Evolutionary conservation across 2,329 filamentous ascomycete genomes (phyloP), one percentile per base, ranked within the genome.

Genomic region (Ceratocystiopsis sp.): DNA sequence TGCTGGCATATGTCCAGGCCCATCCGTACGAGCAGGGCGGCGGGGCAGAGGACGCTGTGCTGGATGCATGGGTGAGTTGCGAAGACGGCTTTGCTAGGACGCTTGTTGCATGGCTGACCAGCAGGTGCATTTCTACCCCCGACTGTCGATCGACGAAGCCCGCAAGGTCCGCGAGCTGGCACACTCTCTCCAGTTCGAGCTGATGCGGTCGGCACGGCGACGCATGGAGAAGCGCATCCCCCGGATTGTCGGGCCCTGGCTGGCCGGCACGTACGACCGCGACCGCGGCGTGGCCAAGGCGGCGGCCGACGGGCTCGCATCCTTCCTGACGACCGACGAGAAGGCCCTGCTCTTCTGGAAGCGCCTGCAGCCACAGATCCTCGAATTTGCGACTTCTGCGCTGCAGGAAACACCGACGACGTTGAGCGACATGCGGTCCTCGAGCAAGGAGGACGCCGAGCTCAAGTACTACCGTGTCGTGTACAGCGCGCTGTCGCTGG

Each of bases 91-190:
- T 7, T 21, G 19, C 19, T 21, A 7, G 19, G 19, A 21, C 19
- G 19, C 7, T 21, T 29, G 25, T 10, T n/a, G n/a, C 25, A 10
- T 29, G 25, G 6, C 18, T 25, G 35, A 41, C 38, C 14, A 15
- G 46, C 61, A 93, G 84, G 74, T 84, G 50, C 80, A 81, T 65
- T 63, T 93, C 45, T 98, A 93, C 57, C 84, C 91, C 42, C 81
- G 87, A 46, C 73, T 80, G 34, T 91, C 89, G 16, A 93, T 96
- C 62, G 89, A 96, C 59, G 84, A 83, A 57, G 78, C 83, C 39
- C 80, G 86, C 40, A 75, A 83, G 46, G 89, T 95, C 33, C 84
- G 91, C 49, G 87, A 95, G 59, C 72, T 91, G 37, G 75, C 87
- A 16, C 89, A 96, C 57, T 67, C 62, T 12, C 58, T 93, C 19